Evolutionary conservation across 192 early-diverging fungal species (phyloP).

Genomic region (Nowakowskiella sp.): DNA sequence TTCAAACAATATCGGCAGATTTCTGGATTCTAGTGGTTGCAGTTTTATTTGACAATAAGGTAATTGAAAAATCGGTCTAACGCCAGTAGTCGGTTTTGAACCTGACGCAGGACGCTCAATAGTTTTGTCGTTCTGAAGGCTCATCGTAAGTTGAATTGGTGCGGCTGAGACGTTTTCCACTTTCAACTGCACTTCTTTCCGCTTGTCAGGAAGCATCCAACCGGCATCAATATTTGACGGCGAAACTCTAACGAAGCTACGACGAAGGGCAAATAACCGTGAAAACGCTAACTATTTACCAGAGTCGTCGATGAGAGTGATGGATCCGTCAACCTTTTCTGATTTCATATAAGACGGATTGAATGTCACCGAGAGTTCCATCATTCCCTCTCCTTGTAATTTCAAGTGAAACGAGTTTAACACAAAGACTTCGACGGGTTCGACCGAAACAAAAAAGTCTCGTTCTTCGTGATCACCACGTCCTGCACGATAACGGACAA

Average conservation of each 20-base stretch:
- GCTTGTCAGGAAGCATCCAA: conserved; percentile 47
- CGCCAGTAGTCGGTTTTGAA: conserved; percentile 6
- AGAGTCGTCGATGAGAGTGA: conserved; percentile 46
- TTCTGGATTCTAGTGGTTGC: conserved; percentile 36
- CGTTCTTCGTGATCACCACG: conserved; percentile 48
- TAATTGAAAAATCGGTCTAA: conserved; percentile 28
- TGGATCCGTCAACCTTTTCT: conserved; percentile 31
- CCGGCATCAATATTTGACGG: conserved; percentile 44
- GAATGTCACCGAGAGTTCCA: conserved; percentile 42
- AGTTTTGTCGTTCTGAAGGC: conserved; percentile 28
- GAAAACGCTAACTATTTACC: conserved; percentile 43
- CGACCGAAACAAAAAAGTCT: conserved; percentile 47
- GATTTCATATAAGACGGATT: conserved; percentile 38
- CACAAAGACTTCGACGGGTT: conserved; percentile 45
- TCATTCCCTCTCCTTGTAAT: conserved; percentile 49
- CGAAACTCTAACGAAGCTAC: conserved; percentile 44
- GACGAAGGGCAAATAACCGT: conserved; percentile 29
- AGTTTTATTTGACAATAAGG: conserved; percentile 22
- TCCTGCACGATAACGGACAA: conserved; percentile 41
- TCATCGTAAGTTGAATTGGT: conserved; percentile 21
- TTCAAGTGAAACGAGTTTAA: conserved; percentile 33
- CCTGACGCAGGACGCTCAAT: conserved; percentile 7
- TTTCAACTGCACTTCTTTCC: conserved; percentile 33
- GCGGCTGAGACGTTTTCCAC: conserved; percentile 40
- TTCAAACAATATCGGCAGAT: conserved; percentile 40